Evolutionary conservation across 768 basidiomycete species (phyloP).

Genomic region (Podaxis sp.): DNA sequence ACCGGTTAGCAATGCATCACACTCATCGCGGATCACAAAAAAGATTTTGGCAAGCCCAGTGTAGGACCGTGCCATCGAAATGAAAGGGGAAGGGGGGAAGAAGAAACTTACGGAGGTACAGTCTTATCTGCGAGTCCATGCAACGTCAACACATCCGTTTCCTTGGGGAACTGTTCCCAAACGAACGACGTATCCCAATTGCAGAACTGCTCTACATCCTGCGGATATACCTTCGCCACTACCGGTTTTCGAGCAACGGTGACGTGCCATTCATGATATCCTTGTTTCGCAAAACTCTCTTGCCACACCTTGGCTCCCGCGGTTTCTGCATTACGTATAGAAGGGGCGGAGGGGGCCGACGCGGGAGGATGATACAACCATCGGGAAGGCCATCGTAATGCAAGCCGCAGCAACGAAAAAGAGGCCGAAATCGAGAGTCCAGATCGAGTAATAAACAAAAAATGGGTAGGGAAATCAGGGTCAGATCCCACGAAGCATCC

Average conservation of each 20-base stretch:
- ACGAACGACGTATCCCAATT: constrained; percentile 68
- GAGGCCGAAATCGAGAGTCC: constrained; percentile 1
- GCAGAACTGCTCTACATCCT: constrained; percentile 62
- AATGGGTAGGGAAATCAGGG: constrained; percentile 3
- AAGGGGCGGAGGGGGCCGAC: background rate
- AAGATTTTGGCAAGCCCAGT: background rate
- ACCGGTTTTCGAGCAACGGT: constrained; percentile 66
- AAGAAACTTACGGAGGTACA: constrained; percentile 63
- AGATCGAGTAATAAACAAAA: constrained; percentile 9
- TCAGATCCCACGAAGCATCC: background rate
- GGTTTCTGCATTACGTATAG: constrained; percentile 21
- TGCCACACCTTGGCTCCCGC: constrained; percentile 39
- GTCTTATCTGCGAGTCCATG: constrained; percentile 72
- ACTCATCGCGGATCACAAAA: constrained; percentile 1
- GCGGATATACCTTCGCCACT: constrained; percentile 50
- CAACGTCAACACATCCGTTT: constrained; percentile 68
- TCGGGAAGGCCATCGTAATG: background rate
- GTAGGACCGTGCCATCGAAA: background rate
- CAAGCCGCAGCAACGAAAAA: background rate
- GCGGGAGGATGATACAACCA: background rate
- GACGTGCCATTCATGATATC: constrained; percentile 62
- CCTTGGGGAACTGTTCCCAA: constrained; percentile 64
- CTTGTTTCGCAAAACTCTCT: constrained; percentile 52
- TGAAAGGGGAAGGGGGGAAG: background rate
- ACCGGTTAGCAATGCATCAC: background rate